These are phyloP conservation scores for Pezicula carpinea DNA, from an alignment of 2,329 filamentous ascomycete genomes.

Conservation along the genomic window DNA sequence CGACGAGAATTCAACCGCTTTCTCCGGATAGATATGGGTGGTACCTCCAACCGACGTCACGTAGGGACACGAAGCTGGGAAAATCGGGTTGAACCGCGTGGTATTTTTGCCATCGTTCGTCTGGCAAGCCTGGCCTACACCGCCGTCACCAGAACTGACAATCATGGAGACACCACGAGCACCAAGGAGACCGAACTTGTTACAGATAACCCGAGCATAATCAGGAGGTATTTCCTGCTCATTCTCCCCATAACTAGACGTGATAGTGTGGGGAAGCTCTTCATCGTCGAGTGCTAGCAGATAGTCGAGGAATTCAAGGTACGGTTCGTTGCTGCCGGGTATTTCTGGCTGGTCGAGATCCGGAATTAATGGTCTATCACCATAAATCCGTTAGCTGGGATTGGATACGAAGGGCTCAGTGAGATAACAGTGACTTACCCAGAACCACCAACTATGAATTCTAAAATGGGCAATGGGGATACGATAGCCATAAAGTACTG, in stretches of 20 bases:
- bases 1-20: constrained; percentile 35
- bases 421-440: too few relatives aligned
- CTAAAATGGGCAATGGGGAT: too few relatives aligned
- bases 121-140: constrained; percentile 48
- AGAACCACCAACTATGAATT: too few relatives aligned
- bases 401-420: constrained; percentile 52
- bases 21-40: constrained; percentile 29
- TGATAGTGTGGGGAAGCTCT: constrained; percentile 55
- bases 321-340: constrained; percentile 62
- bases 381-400: too few relatives aligned
- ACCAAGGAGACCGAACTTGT: constrained; percentile 60
- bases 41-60: constrained; percentile 64
- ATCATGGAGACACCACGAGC: constrained; percentile 61
- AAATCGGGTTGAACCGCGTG: constrained; percentile 53
- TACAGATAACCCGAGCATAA: constrained; percentile 59
- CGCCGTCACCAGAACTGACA: constrained; percentile 55
- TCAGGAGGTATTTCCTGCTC: constrained; percentile 58
- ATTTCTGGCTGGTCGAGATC: constrained; percentile 38
- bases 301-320: constrained; percentile 55
- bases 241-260: constrained; percentile 62
- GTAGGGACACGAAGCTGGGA: constrained; percentile 64
- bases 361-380: too few relatives aligned
- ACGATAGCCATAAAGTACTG: too few relatives aligned
- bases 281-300: constrained; percentile 43
- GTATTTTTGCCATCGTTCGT: constrained; percentile 54